A percentile compares a stretch with the other conserved stretches of the same genome.
Conservation (phyloP, 345 rosid genomes). For the Diplotaxis tenuifolia region DNA sequence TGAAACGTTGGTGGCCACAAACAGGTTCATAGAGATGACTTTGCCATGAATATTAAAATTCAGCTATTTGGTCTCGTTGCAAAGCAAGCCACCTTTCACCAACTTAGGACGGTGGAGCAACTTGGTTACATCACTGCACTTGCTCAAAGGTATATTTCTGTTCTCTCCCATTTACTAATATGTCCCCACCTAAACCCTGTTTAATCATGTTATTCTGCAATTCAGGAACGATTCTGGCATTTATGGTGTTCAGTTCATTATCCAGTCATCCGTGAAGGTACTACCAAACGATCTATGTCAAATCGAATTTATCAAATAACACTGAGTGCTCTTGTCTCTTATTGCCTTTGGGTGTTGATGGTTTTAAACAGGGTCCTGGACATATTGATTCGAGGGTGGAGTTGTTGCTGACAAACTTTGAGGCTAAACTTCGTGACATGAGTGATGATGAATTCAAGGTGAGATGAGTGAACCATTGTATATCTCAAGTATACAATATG, state of each 20-base stretch:
- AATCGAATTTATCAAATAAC: background rate
- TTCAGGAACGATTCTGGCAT: slow-evolving; percentile 72
- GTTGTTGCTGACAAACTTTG: slow-evolving; percentile 65
- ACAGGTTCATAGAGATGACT: slow-evolving; percentile 84
- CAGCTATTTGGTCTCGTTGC: slow-evolving; percentile 75
- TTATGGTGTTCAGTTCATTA: slow-evolving; percentile 71
- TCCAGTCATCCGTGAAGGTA: slow-evolving; percentile 88
- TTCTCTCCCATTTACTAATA: background rate
- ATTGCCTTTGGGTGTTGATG: background rate
- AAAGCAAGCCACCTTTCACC: slow-evolving; percentile 92
- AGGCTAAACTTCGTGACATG: slow-evolving; percentile 67
- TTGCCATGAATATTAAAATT: slow-evolving; percentile 69
- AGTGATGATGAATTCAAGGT: slow-evolving; percentile 81
- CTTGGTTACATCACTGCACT: slow-evolving; percentile 88
- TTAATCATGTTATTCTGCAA: slow-evolving; percentile 7
- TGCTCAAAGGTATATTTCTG: slow-evolving; percentile 52
- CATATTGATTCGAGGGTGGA: slow-evolving; percentile 79
- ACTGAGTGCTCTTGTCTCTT: background rate
- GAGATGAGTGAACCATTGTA: slow-evolving; percentile 11
- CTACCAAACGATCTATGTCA: slow-evolving; percentile 3
- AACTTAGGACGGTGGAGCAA: slow-evolving; percentile 93
- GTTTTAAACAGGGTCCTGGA: slow-evolving; percentile 58
- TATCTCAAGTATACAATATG: slow-evolving; percentile 17
- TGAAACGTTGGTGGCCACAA: slow-evolving; percentile 4
- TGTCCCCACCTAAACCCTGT: background rate